These are phyloP conservation scores for Stemphylium lycopersici DNA, from an alignment of 2,329 filamentous ascomycete species.

Conservation along the genomic window DNA sequence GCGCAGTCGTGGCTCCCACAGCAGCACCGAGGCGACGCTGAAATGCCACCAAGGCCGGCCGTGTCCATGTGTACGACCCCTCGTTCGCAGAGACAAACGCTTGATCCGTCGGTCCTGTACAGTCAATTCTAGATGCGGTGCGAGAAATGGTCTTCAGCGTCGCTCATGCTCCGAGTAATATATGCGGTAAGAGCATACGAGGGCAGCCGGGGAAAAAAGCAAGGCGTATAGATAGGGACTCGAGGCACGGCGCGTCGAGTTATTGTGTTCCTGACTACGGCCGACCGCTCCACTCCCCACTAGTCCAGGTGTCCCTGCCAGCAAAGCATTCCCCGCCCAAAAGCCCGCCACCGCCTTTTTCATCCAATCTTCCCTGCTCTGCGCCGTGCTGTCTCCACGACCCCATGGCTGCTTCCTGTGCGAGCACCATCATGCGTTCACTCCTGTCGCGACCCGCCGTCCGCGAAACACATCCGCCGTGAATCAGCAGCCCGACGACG, in stretches of 20 bases:
- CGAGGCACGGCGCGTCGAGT: constrained; percentile 13
- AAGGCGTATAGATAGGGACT: constrained; percentile 3
- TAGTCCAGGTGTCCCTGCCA: constrained; percentile 18
- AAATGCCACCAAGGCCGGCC: constrained; percentile 39
- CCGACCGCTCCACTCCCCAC: constrained; percentile 8
- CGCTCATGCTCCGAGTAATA: constrained; percentile 27
- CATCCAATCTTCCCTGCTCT: constrained; percentile 8
- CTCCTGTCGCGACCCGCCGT: not conserved
- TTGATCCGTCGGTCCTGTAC: not conserved
- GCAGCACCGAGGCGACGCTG: constrained; percentile 66
- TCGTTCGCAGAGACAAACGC: constrained; percentile 6
- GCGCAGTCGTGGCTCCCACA: constrained; percentile 82
- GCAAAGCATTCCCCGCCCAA: constrained; percentile 21
- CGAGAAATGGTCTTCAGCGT: constrained; percentile 8
- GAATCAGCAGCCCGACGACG: constrained; percentile 15
- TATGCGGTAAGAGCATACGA: constrained; percentile 10
- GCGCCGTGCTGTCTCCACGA: not conserved
- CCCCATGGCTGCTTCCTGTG: constrained; percentile 11
- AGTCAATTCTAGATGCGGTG: constrained; percentile 7
- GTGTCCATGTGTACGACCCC: constrained; percentile 26
- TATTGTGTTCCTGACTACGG: constrained; percentile 19
- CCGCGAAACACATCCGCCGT: not conserved
- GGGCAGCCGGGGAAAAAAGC: constrained; percentile 3
- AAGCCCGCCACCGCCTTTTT: constrained; percentile 18
- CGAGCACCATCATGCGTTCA: not conserved